Percentiles rank a stretch among this genome's conserved stretches.
phyloP scores from a whole-genome alignment of 23 red algal genomes.

The Pyropia yezoensis region DNA sequence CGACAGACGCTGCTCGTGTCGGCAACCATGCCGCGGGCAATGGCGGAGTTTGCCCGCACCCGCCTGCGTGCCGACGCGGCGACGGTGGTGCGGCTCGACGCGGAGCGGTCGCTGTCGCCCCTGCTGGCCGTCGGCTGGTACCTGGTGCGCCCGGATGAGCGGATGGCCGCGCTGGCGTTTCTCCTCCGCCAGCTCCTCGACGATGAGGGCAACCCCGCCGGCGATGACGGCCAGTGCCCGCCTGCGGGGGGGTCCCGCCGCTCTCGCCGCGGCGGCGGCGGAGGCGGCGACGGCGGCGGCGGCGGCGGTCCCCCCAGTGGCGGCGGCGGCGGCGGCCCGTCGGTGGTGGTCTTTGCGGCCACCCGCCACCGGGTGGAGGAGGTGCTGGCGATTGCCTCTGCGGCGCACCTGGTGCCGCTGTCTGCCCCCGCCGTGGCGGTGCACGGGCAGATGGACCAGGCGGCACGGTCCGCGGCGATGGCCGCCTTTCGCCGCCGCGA shows the following conservation, averaged over 20 bases:
- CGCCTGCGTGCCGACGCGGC: constrained; percentile 33
- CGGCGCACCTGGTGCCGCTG: constrained; percentile 5
- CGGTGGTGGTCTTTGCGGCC: constrained; percentile 71
- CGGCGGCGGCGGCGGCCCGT: constrained; percentile 1
- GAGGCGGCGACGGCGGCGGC: constrained; percentile 30
- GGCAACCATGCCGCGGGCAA: constrained; percentile 77
- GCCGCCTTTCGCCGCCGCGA: constrained; percentile 41
- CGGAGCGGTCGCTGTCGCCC: constrained; percentile 62
- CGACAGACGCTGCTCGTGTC: constrained; percentile 93
- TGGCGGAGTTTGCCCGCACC: constrained; percentile 84
- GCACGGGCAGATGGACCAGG: constrained; percentile 89
- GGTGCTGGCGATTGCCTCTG: constrained; percentile 15
- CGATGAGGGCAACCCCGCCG: neutral
- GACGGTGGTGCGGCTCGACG: constrained; percentile 75
- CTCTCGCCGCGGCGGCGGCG: constrained; percentile 12
- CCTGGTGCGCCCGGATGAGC: constrained; percentile 21
- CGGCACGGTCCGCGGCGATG: constrained; percentile 46
- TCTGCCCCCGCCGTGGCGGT: constrained; percentile 13
- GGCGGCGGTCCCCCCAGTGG: constrained; percentile 9
- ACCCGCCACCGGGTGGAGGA: constrained; percentile 74
- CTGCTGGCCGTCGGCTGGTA: constrained; percentile 57
- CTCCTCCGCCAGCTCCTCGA: constrained; percentile 7
- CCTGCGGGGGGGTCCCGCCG: neutral
- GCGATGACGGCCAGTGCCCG: neutral
- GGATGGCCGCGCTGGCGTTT: constrained; percentile 15